Percentiles rank a stretch among this genome's conserved stretches.
Evolutionary conservation across 495 filamentous ascomycete genomes (phyloP).

Genomic region (Penicillium odoratum): DNA sequence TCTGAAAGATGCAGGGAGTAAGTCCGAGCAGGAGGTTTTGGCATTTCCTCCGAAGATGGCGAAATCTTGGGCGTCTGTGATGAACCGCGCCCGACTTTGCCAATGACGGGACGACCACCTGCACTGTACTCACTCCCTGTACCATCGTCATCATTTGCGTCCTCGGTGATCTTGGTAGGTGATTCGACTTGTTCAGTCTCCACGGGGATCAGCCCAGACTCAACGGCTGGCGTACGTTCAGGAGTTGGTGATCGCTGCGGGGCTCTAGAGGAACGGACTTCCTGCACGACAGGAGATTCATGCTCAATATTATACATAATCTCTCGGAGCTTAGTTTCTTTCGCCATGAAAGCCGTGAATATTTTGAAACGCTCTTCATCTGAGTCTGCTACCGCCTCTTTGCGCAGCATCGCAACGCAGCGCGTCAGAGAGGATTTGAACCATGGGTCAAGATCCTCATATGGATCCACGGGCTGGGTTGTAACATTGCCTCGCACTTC

Average conservation of each 20-base stretch:
- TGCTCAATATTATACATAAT: conserved; percentile 53
- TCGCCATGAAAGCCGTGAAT: conserved; percentile 51
- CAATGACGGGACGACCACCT: conserved; percentile 49
- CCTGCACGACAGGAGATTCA: conserved; percentile 19
- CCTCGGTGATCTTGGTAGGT: conserved; percentile 8
- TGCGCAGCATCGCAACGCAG: conserved; percentile 53
- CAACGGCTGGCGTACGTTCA: conserved; percentile 19
- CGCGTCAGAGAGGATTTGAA: conserved; percentile 52
- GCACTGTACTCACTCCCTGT: conserved; percentile 43
- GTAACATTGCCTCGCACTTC: conserved; percentile 7
- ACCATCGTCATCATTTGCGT: conserved; percentile 27
- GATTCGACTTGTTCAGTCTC: conserved; percentile 25
- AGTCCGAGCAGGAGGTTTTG: conserved; percentile 17
- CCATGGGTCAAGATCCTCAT: conserved; percentile 54
- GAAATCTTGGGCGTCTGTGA: conserved; percentile 17
- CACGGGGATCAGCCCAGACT: conserved; percentile 41
- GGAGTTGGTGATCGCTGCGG: conserved; percentile 11
- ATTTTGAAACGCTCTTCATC: conserved; percentile 52
- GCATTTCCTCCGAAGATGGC: conserved; percentile 10
- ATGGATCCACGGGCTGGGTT: conserved; percentile 36
- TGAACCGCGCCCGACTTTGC: conserved; percentile 15
- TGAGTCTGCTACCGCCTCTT: conserved; percentile 51
- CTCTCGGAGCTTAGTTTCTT: conserved; percentile 53
- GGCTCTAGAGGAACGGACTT: conserved; percentile 14
- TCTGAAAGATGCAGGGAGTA: conserved; percentile 31